Evolutionary conservation across 805 yeast genomes (phyloP), one percentile per base, ranked within the genome.

Genomic region (Kodamaea kaohsiungensis): DNA sequence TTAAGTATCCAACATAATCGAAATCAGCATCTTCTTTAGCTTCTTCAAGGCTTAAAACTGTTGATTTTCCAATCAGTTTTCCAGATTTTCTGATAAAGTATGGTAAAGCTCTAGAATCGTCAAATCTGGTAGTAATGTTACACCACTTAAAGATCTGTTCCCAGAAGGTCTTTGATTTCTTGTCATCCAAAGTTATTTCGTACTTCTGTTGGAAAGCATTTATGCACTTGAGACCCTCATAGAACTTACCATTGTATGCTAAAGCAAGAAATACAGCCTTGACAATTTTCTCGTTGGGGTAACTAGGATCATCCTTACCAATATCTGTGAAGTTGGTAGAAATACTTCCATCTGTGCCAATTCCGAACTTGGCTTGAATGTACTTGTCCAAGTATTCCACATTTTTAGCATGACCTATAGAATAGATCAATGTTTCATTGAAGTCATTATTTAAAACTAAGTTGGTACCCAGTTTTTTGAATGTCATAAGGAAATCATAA

Each of bases 1-100:
- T 61, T 55, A 74, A 58, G 59, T 62, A 76, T 3, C 72, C 69
- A 54, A 73, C 74, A 56, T 73, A 73, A 56, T 76, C 77, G 52
- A 76, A 76, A 46, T 72, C 65, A 2, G 66, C 70, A 53, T 69
- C 61, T 42, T 65, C 60, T 49, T 69, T 67, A 1, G 71, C 72
- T 39, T 69, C 72, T 7, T 55, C 58, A 15, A 71, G 58, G 18
- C 46, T 46, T 17, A 22, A 38, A 2, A 48, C 35, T 1, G 67
- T 48, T 0, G 49, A 9, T 15, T 35, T 27, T 46, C 38, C 46
- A n/a, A 35, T n/a, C 46, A 38, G 60, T 17, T 67, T 59, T 1
- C 22, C 37, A n/a, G 46, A 39, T 7, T 35, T 5, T 40, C 60
- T 64, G 38, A 74, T 52, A 52, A 56, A 75, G 49, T 62, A 61